Evolutionary conservation across 371 early-diverging fungal species (phyloP).

Genomic region (Mucor irregularis): DNA sequence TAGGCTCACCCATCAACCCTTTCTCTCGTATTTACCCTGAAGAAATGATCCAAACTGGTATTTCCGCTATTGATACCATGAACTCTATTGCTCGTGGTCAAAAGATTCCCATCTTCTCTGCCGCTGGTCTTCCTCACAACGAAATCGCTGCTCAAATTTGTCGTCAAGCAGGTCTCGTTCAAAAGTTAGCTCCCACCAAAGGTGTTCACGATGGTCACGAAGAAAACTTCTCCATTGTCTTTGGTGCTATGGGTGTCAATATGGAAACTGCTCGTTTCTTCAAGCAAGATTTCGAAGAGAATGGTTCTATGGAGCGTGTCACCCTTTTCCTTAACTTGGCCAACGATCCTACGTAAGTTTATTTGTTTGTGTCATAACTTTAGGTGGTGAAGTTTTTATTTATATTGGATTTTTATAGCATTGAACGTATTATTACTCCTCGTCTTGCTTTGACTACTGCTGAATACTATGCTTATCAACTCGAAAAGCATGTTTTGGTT

Average conservation of each 20-base stretch:
- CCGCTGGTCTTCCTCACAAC: conserved; percentile 99
- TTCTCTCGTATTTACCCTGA: conserved; percentile 99
- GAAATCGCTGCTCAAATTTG: conserved; percentile 99
- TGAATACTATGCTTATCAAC: conserved; percentile 99
- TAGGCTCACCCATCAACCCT: conserved; percentile 98
- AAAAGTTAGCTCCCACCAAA: conserved; percentile 83
- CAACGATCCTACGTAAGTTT: conserved; percentile 97
- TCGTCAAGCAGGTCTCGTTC: conserved; percentile 99
- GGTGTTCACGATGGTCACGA: conserved; percentile 97
- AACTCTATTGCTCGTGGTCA: conserved; percentile 99
- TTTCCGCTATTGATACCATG: conserved; percentile 99
- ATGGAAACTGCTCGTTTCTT: conserved; percentile 99
- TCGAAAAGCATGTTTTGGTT: conserved; percentile 99
- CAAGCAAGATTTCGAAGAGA: conserved; percentile 99
- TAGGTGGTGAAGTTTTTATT: not conserved
- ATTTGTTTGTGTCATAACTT: conserved; percentile 5
- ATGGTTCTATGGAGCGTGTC: conserved; percentile 99
- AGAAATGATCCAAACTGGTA: conserved; percentile 99
- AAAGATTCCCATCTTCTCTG: conserved; percentile 99
- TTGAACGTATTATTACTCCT: conserved; percentile 99
- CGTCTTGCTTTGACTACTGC: conserved; percentile 99
- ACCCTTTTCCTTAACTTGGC: conserved; percentile 99
- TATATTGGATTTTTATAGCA: conserved; percentile 47
- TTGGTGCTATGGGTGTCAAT: conserved; percentile 99
- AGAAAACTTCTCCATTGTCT: conserved; percentile 99